Evolutionary conservation across 75 land plant species (phyloP).

Genomic region (Chamaecyparis obtusa): DNA sequence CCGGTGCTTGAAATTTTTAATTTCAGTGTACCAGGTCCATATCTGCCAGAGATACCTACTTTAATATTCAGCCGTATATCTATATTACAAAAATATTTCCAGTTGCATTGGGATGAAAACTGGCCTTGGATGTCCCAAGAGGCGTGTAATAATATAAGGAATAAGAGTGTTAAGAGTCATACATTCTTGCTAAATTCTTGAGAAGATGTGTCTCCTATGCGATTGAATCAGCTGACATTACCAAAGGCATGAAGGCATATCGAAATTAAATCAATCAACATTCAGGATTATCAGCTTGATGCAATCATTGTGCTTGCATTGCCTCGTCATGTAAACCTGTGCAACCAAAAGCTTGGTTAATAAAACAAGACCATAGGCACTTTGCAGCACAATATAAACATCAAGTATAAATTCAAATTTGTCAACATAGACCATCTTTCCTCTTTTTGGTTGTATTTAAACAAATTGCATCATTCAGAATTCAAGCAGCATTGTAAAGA

Average conservation of each 20-base stretch:
- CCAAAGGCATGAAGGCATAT: neutral
- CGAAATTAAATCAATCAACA: neutral
- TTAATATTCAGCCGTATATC: neutral
- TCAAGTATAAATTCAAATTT: neutral
- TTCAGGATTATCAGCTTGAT: neutral
- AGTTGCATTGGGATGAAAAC: neutral
- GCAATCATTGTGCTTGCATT: neutral
- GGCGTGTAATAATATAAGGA: neutral
- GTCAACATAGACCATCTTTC: neutral
- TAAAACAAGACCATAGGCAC: neutral
- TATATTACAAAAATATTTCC: conserved; percentile 1
- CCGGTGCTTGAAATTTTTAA: neutral
- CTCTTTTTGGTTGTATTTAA: neutral
- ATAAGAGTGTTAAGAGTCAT: neutral
- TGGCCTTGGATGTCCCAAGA: neutral
- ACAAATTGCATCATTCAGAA: neutral
- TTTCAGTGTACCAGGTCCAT: neutral
- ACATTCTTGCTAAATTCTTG: neutral
- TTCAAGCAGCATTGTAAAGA: neutral
- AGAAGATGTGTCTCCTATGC: neutral
- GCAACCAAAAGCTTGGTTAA: neutral
- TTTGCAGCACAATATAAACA: neutral
- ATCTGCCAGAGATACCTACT: neutral
- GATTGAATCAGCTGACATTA: neutral
- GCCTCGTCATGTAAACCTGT: neutral